phyloP scores from a whole-genome alignment of 352 stramenopile species.

The Pythium coloratum region DNA sequence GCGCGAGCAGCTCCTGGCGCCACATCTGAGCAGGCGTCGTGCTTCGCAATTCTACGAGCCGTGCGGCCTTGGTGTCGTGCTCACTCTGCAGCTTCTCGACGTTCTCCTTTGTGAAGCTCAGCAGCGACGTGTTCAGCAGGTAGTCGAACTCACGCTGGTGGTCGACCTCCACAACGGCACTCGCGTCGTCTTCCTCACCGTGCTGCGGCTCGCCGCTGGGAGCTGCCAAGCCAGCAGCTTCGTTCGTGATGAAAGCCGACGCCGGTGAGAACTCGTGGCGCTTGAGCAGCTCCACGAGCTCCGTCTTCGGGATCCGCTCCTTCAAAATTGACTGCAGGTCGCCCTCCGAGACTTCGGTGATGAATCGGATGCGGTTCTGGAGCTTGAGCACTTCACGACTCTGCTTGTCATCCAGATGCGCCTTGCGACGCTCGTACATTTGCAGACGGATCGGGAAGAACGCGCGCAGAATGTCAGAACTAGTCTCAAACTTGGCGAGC shows the following conservation, averaged over 20 bases:
- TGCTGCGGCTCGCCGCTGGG: conserved; percentile 7
- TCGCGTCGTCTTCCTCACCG: conserved; percentile 26
- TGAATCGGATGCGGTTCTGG: conserved; percentile 97
- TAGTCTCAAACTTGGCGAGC: conserved; percentile 92
- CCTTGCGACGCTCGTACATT: conserved; percentile 86
- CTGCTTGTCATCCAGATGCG: conserved; percentile 80
- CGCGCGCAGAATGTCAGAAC: conserved; percentile 89
- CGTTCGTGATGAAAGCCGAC: conserved; percentile 48
- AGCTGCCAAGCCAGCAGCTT: conserved; percentile 9
- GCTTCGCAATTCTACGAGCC: conserved; percentile 85
- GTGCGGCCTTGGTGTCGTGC: conserved; percentile 85
- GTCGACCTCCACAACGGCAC: conserved; percentile 27
- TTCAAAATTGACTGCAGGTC: conserved; percentile 90
- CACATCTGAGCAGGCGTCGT: conserved; percentile 90
- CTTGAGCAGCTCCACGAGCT: conserved; percentile 55
- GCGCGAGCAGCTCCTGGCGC: conserved; percentile 56
- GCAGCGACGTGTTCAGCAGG: conserved; percentile 97
- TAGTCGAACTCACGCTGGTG: conserved; percentile 92
- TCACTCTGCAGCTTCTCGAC: conserved; percentile 91
- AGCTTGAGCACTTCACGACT: conserved; percentile 87
- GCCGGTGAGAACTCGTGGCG: conserved; percentile 48
- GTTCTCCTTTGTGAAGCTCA: conserved; percentile 97
- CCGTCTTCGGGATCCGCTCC: conserved; percentile 62
- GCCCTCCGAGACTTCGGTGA: conserved; percentile 94
- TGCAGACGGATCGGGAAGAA: conserved; percentile 94